Conservation (phyloP, 2,329 filamentous ascomycete species). For the Fusarium sp. region DNA sequence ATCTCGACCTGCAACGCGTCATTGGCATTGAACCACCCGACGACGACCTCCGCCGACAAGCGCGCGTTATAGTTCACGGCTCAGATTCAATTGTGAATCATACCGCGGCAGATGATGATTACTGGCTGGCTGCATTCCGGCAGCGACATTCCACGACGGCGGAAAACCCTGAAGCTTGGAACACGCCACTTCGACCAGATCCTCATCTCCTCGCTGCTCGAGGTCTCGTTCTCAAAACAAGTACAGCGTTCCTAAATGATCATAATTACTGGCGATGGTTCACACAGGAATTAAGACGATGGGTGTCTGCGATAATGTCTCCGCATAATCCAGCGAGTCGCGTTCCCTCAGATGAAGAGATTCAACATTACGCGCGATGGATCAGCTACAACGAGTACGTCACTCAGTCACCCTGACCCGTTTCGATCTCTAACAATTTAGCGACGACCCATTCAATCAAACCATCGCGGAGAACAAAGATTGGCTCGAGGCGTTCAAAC, state of each 20-base stretch:
- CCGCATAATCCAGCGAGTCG: constrained; percentile 36
- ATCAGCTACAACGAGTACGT: constrained; percentile 39
- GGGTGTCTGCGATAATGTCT: constrained; percentile 39
- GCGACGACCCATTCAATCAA: constrained; percentile 41
- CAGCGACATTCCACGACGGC: constrained; percentile 26
- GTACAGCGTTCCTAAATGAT: constrained; percentile 35
- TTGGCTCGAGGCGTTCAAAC: constrained; percentile 38
- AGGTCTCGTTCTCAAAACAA: constrained; percentile 22
- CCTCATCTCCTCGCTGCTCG: constrained; percentile 16
- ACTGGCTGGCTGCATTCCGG: constrained; percentile 34
- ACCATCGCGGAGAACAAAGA: constrained; percentile 38
- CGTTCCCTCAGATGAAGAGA: constrained; percentile 37
- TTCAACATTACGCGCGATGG: constrained; percentile 41
- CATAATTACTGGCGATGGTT: constrained; percentile 39
- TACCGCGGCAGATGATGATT: constrained; percentile 35
- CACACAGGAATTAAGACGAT: constrained; percentile 32
- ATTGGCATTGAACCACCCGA: constrained; percentile 32
- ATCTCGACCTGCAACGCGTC: constrained; percentile 23
- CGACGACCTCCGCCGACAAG: constrained; percentile 29
- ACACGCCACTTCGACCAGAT: not conserved
- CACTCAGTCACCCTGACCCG: too few species aligned
- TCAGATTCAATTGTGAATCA: constrained; percentile 27
- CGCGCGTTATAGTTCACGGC: constrained; percentile 28
- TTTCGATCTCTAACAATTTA: not conserved
- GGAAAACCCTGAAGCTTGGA: constrained; percentile 7